Evolutionary conservation across 1,284 basidiomycete genomes (phyloP), one percentile per base, ranked within the genome.

Genomic region (Cerioporus squamosus): DNA sequence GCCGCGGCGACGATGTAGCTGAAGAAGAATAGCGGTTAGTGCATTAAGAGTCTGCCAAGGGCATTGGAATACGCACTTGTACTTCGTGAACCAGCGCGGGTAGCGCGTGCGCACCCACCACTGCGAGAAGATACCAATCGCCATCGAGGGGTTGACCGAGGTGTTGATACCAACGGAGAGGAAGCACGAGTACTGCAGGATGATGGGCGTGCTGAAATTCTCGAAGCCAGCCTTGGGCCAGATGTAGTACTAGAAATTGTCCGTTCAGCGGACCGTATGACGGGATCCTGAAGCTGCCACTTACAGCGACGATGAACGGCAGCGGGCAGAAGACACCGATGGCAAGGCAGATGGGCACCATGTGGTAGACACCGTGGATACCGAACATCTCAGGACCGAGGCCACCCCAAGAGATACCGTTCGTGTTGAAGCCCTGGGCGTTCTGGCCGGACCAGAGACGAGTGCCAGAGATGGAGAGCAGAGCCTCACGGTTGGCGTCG

Each of bases 391-490:
- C 69, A 22, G 79, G 78, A 22, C 77, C 82, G 17, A 86, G 76
- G 1, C 82, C 85, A 61, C 85, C 84, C 84, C 84, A 87, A 0
- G 83, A 75, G 42, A 86, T 78, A 7, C 84, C 83, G 66, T 81
- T 78, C 70, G 71, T 73, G 70, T 79, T 78, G 70, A 74, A 78
- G 42, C 68, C 66, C 62, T 82, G 81, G 0, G 81, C 80, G 68
- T 83, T 81, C 69, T 83, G 81, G 29, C 82, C 82, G 23, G 80
- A 82, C 81, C 80, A 81, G 57, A 76, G 65, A 66, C 63, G 64
- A 39, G 72, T 73, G 15, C 72, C 72, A 29, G 72, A 68, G 52
- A 73, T 67, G 12, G 72, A 73, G 20, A 73, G 63, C 9, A 73
- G 66, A 1, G 70, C 70, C 12, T 78, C 74, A 33, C 79, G 71